phyloP scores from a whole-genome alignment of 1,284 basidiomycete species.

The Ganoderma meredithae region DNA sequence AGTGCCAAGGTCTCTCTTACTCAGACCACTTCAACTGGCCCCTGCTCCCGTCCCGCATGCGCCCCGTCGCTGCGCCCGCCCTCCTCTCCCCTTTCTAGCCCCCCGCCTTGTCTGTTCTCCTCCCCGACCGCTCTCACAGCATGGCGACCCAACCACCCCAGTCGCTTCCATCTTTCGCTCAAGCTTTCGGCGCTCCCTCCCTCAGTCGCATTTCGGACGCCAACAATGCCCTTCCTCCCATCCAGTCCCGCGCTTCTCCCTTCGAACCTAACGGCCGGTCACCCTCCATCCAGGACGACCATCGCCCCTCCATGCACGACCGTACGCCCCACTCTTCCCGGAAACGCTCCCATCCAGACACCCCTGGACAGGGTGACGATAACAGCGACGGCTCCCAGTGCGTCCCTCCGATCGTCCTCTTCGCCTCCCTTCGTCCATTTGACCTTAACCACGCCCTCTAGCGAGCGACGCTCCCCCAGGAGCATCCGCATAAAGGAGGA shows the following conservation, averaged over 20 bases:
- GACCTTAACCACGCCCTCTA: slow-evolving; percentile 38
- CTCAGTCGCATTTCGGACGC: slow-evolving; percentile 54
- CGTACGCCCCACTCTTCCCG: slow-evolving; percentile 31
- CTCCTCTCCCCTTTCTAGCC: slow-evolving; percentile 12
- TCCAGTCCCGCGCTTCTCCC: slow-evolving; percentile 52
- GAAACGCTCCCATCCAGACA: slow-evolving; percentile 42
- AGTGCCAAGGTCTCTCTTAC: neutral
- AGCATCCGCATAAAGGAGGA: slow-evolving; percentile 67
- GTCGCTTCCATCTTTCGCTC: slow-evolving; percentile 79
- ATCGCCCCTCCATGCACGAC: slow-evolving; percentile 35
- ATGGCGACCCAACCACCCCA: slow-evolving; percentile 50
- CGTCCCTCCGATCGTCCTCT: slow-evolving; percentile 45
- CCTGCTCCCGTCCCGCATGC: slow-evolving; percentile 20
- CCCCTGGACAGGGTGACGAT: slow-evolving; percentile 30
- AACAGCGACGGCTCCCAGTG: slow-evolving; percentile 39
- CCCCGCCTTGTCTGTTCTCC: slow-evolving; percentile 10
- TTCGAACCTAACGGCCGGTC: slow-evolving; percentile 44
- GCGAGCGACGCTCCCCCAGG: slow-evolving; percentile 53
- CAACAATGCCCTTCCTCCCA: slow-evolving; percentile 69
- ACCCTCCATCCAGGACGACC: slow-evolving; percentile 44
- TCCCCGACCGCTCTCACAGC: slow-evolving; percentile 14
- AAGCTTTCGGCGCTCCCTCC: slow-evolving; percentile 67
- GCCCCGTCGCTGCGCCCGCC: slow-evolving; percentile 18
- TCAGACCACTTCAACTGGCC: slow-evolving; percentile 5
- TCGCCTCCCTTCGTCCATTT: slow-evolving; percentile 28